phyloP scores from a whole-genome alignment of 2,329 filamentous ascomycete species.

The Teratosphaeria gauchensis region DNA sequence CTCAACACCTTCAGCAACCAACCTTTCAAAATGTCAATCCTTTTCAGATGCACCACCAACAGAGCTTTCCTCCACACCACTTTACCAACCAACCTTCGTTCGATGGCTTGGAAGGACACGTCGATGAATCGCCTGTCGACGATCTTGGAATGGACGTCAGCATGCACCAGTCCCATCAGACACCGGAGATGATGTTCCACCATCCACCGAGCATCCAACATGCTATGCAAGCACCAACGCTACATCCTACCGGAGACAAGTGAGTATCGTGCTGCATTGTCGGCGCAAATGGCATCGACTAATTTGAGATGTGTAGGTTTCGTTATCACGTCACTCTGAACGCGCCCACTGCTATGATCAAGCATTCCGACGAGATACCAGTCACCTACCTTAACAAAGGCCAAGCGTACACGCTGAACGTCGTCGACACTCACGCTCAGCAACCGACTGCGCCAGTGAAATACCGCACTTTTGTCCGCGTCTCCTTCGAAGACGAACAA shows the following conservation, averaged over 20 bases:
- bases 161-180: slow-evolving; percentile 51
- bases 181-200: slow-evolving; percentile 51
- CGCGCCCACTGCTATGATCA: slow-evolving; percentile 94
- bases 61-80: slow-evolving; percentile 63
- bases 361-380: slow-evolving; percentile 78
- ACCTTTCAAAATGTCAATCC: slow-evolving; percentile 57
- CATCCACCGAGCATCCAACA: slow-evolving; percentile 38
- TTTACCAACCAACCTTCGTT: slow-evolving; percentile 77
- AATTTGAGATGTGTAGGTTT: slow-evolving; percentile 46
- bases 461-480: slow-evolving; percentile 85
- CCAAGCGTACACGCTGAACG: slow-evolving; percentile 79
- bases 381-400: slow-evolving; percentile 98
- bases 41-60: slow-evolving; percentile 47
- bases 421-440: slow-evolving; percentile 64
- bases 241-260: slow-evolving; percentile 38
- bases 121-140: slow-evolving; percentile 58
- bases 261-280: slow-evolving; percentile 22
- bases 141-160: slow-evolving; percentile 46
- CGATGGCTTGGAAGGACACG: slow-evolving; percentile 57
- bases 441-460: slow-evolving; percentile 52
- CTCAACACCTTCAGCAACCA: slow-evolving; percentile 46
- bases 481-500: slow-evolving; percentile 94
- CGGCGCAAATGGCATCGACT: slow-evolving; percentile 9
- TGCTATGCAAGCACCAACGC: slow-evolving; percentile 35
- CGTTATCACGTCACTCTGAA: slow-evolving; percentile 85